Conservation (phyloP, 208 protist species). For the Trypanosoma theileri region DNA sequence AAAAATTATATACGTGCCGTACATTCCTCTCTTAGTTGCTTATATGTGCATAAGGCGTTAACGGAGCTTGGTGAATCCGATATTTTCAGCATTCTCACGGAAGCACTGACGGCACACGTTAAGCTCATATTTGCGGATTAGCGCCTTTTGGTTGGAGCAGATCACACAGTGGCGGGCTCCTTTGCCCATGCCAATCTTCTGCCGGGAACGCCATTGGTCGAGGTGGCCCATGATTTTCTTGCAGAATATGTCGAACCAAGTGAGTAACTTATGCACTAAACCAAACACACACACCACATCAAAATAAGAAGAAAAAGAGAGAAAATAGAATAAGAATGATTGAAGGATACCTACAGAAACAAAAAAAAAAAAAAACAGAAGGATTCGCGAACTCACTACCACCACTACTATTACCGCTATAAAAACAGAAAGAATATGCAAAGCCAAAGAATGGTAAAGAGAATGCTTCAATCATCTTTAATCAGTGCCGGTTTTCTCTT, state of each 20-base stretch:
- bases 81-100: constrained; percentile 90
- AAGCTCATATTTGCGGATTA: constrained; percentile 95
- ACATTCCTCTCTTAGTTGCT: background rate
- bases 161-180: constrained; percentile 88
- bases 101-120: constrained; percentile 95
- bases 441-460: too few species aligned
- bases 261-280: constrained; percentile 4
- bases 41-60: constrained; percentile 33
- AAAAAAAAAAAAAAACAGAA: too few species aligned
- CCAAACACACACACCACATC: background rate
- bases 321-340: too few species aligned
- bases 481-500: too few species aligned
- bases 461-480: too few species aligned
- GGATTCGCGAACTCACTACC: too few species aligned
- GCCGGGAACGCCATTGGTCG: constrained; percentile 91
- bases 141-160: constrained; percentile 91
- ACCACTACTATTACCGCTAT: too few species aligned
- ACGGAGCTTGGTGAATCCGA: constrained; percentile 90
- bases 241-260: background rate
- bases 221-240: constrained; percentile 80
- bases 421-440: too few species aligned
- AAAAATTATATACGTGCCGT: constrained; percentile 13
- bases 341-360: too few species aligned
- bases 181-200: constrained; percentile 93
- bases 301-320: background rate